Evolutionary conservation across 768 basidiomycete genomes (phyloP), one percentile per base, ranked within the genome.

Genomic region (Suillus alpinus): DNA sequence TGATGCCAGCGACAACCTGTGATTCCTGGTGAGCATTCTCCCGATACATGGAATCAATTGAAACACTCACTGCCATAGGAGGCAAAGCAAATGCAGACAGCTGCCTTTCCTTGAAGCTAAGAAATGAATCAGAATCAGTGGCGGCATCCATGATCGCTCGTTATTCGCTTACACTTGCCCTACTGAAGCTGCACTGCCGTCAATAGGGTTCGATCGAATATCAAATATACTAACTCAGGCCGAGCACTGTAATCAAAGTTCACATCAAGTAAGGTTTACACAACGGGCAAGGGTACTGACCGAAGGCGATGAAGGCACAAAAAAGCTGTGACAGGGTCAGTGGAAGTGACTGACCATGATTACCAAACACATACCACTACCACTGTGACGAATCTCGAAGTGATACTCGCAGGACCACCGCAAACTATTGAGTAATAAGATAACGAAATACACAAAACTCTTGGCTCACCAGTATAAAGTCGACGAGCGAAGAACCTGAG

Each of bases 401-500:
- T 29, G 37, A 39, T 26, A 39, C 37, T 55, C 9, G 53, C 9
- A 29, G 53, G 53, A 40, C 60, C 46, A n/a, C 65, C 51, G 0
- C 71, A 70, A 18, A 67, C 72, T 73, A 26, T 13, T 31, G 12
- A 55, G 20, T 0, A 60, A 31, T 29, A 23, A 14, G 34, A 20
- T n/a, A 13, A 29, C 12, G n/a, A 39, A n/a, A 20, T 16, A n/a
- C 16, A 8, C 18, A 4, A 4, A 31, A 14, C 3, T 1, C 4
- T 18, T 26, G 6, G 3, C 68, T 12, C 23, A 68, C 72, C 71
- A 62, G 63, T 67, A 51, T 66, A 67, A 47, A 67, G 64, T 34
- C 72, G 73, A 41, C 58, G 2, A 1, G 52, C 62, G 23, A 73
- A 73, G 50, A 65, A 75, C 14, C 72, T 73, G 36, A 23, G 23